A percentile compares a stretch with the other conserved stretches of the same genome.
These are phyloP conservation scores for Nitzschia putrida DNA, from an alignment of 108 stramenopile genomes.

Conservation along the genomic window DNA sequence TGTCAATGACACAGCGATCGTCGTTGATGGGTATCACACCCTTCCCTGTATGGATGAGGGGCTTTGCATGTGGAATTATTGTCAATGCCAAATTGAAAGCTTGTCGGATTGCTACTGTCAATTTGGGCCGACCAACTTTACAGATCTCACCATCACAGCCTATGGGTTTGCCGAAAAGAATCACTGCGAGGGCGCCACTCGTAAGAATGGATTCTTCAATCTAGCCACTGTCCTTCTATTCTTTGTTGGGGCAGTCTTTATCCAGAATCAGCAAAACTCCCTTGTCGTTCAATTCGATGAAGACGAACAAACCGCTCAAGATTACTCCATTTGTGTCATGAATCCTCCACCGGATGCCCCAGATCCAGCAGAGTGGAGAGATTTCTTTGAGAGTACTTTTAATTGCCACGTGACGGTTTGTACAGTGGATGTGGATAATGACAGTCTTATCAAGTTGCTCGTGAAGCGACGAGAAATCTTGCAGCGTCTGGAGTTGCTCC, in stretches of 20 bases:
- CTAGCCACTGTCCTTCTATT: background rate
- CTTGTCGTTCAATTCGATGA: conserved; percentile 61
- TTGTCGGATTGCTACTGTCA: background rate
- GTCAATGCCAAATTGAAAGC: background rate
- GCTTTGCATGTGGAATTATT: background rate
- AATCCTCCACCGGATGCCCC: conserved; percentile 84
- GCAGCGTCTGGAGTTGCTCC: conserved; percentile 47
- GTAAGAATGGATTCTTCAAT: background rate
- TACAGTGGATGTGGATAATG: conserved; percentile 85
- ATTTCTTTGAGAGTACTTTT: conserved; percentile 67
- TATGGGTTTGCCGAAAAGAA: conserved; percentile 3
- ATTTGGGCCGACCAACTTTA: background rate
- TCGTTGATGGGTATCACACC: background rate
- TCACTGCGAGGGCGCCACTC: background rate
- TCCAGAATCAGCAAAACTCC: background rate
- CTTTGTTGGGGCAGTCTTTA: background rate
- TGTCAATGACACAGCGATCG: background rate
- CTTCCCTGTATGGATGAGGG: background rate
- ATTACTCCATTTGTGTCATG: conserved; percentile 80
- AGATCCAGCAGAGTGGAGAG: conserved; percentile 82
- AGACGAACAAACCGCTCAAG: conserved; percentile 89
- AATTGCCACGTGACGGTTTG: conserved; percentile 69
- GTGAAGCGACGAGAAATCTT: conserved; percentile 75
- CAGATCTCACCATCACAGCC: background rate
- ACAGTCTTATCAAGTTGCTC: conserved; percentile 65